Evolutionary conservation across 257 asterid species (phyloP).

Genomic region (Eucommia ulmoides): DNA sequence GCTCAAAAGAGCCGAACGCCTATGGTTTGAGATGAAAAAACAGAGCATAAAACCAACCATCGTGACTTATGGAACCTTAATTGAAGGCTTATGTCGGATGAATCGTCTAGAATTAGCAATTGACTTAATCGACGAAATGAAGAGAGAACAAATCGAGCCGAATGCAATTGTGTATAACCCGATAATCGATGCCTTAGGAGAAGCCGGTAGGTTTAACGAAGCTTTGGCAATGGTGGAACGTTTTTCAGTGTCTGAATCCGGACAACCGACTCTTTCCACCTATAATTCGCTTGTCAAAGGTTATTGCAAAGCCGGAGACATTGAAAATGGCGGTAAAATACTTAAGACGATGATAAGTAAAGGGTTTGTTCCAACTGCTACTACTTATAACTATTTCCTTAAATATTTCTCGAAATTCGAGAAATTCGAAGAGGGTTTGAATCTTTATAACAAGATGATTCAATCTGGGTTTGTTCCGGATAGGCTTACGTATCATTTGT

Average conservation of each 20-base stretch:
- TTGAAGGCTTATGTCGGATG: constrained; percentile 71
- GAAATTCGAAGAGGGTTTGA: constrained; percentile 51
- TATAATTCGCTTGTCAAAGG: constrained; percentile 79
- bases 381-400: constrained; percentile 66
- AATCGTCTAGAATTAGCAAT: constrained; percentile 49
- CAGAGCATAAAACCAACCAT: constrained; percentile 43
- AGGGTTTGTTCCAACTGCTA: constrained; percentile 41
- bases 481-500: constrained; percentile 57
- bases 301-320: constrained; percentile 80
- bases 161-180: constrained; percentile 67
- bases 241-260: constrained; percentile 43
- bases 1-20: constrained; percentile 41
- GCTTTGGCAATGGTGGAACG: constrained; percentile 68
- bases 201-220: constrained; percentile 71
- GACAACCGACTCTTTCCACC: constrained; percentile 73
- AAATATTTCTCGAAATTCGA: constrained; percentile 51
- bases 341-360: constrained; percentile 55
- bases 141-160: constrained; percentile 38
- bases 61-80: constrained; percentile 73
- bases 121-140: constrained; percentile 53
- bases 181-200: constrained; percentile 75
- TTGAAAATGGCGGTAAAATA: constrained; percentile 54
- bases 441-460: constrained; percentile 47
- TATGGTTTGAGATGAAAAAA: constrained; percentile 59
- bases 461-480: constrained; percentile 57